These are phyloP conservation scores for Urtica urens DNA, from an alignment of 306 rosid species.

Conservation along the genomic window DNA sequence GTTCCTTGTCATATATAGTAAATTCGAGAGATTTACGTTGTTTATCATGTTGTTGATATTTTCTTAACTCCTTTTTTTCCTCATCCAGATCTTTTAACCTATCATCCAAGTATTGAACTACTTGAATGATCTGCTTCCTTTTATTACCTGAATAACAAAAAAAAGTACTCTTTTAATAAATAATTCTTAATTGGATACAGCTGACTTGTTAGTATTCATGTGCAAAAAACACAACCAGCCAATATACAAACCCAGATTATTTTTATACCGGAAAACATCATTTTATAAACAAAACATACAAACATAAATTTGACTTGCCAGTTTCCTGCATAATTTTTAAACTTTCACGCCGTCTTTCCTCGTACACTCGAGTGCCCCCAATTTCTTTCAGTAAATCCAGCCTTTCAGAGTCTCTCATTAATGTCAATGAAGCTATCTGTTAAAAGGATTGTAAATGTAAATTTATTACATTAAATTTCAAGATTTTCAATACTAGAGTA, in stretches of 20 bases:
- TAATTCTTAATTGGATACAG: no score
- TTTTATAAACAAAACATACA: neutral
- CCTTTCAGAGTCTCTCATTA: slow-evolving; percentile 96
- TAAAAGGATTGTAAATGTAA: slow-evolving; percentile 10
- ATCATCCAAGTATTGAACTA: slow-evolving; percentile 93
- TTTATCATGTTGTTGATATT: slow-evolving; percentile 91
- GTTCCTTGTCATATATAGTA: slow-evolving; percentile 79
- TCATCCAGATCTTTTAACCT: slow-evolving; percentile 87
- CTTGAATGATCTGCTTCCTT: slow-evolving; percentile 93
- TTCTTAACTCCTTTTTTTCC: slow-evolving; percentile 91
- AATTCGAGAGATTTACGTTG: slow-evolving; percentile 85
- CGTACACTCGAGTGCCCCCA: slow-evolving; percentile 96
- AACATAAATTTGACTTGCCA: slow-evolving; percentile 32
- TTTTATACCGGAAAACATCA: neutral
- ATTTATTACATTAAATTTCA: no score
- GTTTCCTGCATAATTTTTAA: slow-evolving; percentile 97
- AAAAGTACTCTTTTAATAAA: slow-evolving; percentile 1
- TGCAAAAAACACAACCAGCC: neutral
- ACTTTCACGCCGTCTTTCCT: slow-evolving; percentile 96
- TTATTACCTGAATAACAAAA: slow-evolving; percentile 57
- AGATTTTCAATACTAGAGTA: slow-evolving; percentile 3
- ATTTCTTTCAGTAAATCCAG: slow-evolving; percentile 90
- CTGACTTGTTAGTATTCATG: no score
- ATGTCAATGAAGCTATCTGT: slow-evolving; percentile 79
- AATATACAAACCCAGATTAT: no score